Percentiles rank a stretch among this genome's conserved stretches.
Conservation (phyloP, 257 asterid species). For the Solanum phureja region DNA sequence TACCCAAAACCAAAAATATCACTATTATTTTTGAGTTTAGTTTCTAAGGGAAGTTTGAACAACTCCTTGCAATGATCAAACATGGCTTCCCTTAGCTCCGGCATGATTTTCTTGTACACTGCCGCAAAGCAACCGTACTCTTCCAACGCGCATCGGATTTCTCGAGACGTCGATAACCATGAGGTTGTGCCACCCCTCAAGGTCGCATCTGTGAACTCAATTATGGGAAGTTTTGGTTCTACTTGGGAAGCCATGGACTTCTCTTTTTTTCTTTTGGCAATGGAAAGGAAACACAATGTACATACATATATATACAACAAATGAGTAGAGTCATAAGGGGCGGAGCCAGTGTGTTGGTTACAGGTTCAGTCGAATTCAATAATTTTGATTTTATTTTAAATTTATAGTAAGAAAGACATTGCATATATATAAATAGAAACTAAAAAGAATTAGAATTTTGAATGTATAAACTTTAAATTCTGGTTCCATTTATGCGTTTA, state of each 20-base stretch:
- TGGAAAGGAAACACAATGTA: too few species aligned
- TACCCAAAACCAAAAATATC: constrained; percentile 23
- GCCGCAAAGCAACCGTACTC: constrained; percentile 25
- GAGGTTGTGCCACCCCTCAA: constrained; percentile 1
- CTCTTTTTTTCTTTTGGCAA: neutral
- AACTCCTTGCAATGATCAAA: constrained; percentile 8
- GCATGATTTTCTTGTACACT: neutral
- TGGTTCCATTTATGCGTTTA: too few species aligned
- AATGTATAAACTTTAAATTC: too few species aligned
- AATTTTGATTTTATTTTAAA: too few species aligned
- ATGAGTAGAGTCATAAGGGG: too few species aligned
- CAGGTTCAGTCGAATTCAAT: too few species aligned
- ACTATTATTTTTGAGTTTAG: constrained; percentile 11
- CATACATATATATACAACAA: too few species aligned
- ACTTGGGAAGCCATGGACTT: neutral
- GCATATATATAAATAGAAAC: too few species aligned
- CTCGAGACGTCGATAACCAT: constrained; percentile 22
- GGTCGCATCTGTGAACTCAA: constrained; percentile 18
- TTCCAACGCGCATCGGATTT: constrained; percentile 28
- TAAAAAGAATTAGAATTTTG: too few species aligned
- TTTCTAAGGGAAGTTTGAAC: constrained; percentile 17
- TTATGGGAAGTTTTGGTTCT: constrained; percentile 14
- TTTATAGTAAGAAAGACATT: too few species aligned
- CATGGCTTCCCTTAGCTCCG: constrained; percentile 4
- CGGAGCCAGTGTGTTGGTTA: too few species aligned